Base-by-base conservation (phyloP, 371 early-diverging fungal genomes). In the Basidiobolus meristosporus region DNA sequence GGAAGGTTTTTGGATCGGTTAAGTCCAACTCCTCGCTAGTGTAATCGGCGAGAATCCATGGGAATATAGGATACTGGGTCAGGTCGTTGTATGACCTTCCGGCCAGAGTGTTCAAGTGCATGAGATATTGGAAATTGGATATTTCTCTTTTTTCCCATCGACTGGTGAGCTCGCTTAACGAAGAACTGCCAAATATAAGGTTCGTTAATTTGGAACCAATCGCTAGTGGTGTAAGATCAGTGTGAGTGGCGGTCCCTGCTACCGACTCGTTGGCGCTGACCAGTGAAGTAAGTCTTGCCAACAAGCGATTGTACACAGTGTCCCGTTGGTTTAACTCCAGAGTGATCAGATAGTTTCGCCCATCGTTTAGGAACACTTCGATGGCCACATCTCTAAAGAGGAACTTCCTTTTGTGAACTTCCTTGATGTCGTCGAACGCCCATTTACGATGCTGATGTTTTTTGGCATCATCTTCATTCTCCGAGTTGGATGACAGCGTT, bases 61-160 rank as follows among this genome's bases (percentile, higher is more conserved):
- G 79, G 39, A 79, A 72, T 12, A 79, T 72, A 0, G 79, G 79
- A 43, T 79, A 75, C 41, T 74, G 74, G 0, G 73, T 72, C 31
- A 74, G 47, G 42, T 77, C 70, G 45, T 73, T 73, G 44, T 68
- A 76, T 0, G 72, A 71, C 37, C 78, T 55, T n/a, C 78, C 85
- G 23, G 84, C 78, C 40, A 83, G 63, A 0, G 81, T 82, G 51
- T 89, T 89, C 15, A 89, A 58, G 40, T 77, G 73, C 82, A 89
- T 84, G 18, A 89, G 45, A 40, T 89, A 89, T 50, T 82, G 83
- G 48, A 82, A 89, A 47, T 86, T 89, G 23, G 74, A 73, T 11
- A 89, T 78, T 49, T 84, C 82, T 15, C 75, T 62, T 18, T 60
- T 60, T 33, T 68, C 66, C 90, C 90, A 89, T 32, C 65, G 57